phyloP scores from a whole-genome alignment of 2,329 filamentous ascomycete genomes.

The Fusarium fujikuroi region DNA sequence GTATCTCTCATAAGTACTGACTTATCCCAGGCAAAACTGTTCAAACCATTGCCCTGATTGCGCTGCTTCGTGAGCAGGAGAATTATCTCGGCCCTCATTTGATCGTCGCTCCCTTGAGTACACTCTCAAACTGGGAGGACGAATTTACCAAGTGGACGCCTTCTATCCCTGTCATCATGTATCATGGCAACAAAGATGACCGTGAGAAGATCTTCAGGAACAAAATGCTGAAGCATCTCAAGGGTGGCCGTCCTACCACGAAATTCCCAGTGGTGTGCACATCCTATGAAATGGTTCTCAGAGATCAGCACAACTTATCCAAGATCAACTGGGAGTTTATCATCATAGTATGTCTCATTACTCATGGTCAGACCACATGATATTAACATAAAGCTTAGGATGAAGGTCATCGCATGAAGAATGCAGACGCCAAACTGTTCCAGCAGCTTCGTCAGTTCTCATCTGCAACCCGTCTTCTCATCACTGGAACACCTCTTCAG shows the following conservation, averaged over 20 bases:
- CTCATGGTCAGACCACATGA: background rate
- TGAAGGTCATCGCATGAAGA: slow-evolving; percentile 97
- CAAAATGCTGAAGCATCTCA: slow-evolving; percentile 76
- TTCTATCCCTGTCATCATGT: slow-evolving; percentile 86
- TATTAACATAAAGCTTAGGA: slow-evolving; percentile 64
- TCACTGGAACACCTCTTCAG: slow-evolving; percentile 93
- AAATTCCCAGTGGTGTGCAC: slow-evolving; percentile 94
- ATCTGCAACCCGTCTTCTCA: slow-evolving; percentile 89
- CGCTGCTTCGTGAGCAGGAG: slow-evolving; percentile 87
- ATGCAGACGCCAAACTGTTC: slow-evolving; percentile 92
- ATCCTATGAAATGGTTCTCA: slow-evolving; percentile 95
- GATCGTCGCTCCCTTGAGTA: slow-evolving; percentile 90
- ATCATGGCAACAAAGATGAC: slow-evolving; percentile 85
- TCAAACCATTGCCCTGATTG: slow-evolving; percentile 88
- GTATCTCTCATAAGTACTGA: slow-evolving; percentile 5
- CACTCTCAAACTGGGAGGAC: slow-evolving; percentile 93
- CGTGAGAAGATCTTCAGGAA: slow-evolving; percentile 79
- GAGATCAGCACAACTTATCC: slow-evolving; percentile 82
- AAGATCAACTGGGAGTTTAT: slow-evolving; percentile 97
- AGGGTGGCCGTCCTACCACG: slow-evolving; percentile 64
- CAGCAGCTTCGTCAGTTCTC: slow-evolving; percentile 88
- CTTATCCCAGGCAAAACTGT: slow-evolving; percentile 78
- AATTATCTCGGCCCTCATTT: slow-evolving; percentile 86
- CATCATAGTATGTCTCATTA: slow-evolving; percentile 74
- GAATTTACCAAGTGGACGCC: slow-evolving; percentile 94